phyloP scores from a whole-genome alignment of 2,329 filamentous ascomycete genomes.

The Colletotrichum horii region DNA sequence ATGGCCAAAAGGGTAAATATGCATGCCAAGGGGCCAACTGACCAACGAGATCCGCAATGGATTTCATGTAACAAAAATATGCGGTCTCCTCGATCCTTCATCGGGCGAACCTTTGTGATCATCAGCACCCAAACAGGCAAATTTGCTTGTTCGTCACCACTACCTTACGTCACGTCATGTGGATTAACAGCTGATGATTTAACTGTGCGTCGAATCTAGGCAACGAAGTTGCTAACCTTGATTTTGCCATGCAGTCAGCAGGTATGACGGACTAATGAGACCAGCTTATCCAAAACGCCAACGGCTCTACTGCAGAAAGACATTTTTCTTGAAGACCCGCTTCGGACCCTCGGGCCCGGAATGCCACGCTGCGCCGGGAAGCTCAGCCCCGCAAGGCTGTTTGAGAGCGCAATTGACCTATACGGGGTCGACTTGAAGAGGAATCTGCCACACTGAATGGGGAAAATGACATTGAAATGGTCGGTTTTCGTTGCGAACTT shows the following conservation, averaged over 20 bases:
- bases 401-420: neutral
- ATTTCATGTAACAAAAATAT: neutral
- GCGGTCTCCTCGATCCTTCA: neutral
- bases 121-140: neutral
- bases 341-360: neutral
- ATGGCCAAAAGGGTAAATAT: neutral
- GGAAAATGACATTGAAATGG: neutral
- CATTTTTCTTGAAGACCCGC: rapidly evolving
- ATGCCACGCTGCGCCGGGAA: neutral
- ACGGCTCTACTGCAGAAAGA: rapidly evolving
- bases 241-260: neutral
- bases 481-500: neutral
- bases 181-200: neutral
- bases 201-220: neutral
- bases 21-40: neutral
- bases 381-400: neutral
- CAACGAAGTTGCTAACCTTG: neutral
- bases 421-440: no score
- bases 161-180: neutral
- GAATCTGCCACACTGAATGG: neutral
- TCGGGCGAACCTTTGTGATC: neutral
- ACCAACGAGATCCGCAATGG: neutral
- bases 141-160: neutral
- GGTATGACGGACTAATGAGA: neutral
- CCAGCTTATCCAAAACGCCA: neutral